Conservation (phyloP, 495 filamentous ascomycete species). For the Mytilinidion resinicola region DNA sequence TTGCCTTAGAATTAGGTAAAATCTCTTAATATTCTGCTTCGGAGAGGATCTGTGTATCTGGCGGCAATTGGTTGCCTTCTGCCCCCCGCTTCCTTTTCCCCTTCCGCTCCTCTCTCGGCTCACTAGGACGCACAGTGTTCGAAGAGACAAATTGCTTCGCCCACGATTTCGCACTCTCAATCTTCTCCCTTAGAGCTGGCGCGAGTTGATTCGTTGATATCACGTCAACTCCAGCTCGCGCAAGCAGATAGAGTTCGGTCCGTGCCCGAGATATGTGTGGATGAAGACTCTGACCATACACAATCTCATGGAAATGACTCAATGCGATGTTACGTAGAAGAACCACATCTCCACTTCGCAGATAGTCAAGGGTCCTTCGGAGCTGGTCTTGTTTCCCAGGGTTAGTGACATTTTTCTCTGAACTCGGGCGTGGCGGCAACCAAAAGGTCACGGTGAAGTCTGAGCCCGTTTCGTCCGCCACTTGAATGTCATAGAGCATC, state of each 20-base stretch:
- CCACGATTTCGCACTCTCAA: conserved; percentile 66
- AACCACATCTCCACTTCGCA: conserved; percentile 67
- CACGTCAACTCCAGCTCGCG: conserved; percentile 37
- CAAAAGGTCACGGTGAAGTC: conserved; percentile 83
- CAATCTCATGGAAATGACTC: conserved; percentile 60
- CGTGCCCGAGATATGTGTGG: conserved; percentile 57
- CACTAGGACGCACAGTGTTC: neutral
- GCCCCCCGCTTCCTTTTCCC: neutral
- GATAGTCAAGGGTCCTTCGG: conserved; percentile 38
- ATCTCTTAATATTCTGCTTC: too few species aligned
- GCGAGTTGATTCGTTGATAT: conserved; percentile 43
- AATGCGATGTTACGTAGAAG: conserved; percentile 73
- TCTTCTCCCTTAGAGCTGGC: conserved; percentile 44
- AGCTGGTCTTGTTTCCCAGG: conserved; percentile 12
- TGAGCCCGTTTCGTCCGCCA: conserved; percentile 79
- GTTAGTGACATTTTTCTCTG: neutral
- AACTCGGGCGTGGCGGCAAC: conserved; percentile 43
- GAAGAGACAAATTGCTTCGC: conserved; percentile 61
- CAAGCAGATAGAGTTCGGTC: conserved; percentile 66
- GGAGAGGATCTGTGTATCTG: neutral
- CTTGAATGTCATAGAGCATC: conserved; percentile 67
- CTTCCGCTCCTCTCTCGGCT: neutral
- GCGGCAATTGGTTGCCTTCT: neutral
- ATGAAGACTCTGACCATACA: conserved; percentile 56
- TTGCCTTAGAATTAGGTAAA: too few species aligned